phyloP scores from a whole-genome alignment of 192 early-diverging fungal genomes.

The Podila epicladia region DNA sequence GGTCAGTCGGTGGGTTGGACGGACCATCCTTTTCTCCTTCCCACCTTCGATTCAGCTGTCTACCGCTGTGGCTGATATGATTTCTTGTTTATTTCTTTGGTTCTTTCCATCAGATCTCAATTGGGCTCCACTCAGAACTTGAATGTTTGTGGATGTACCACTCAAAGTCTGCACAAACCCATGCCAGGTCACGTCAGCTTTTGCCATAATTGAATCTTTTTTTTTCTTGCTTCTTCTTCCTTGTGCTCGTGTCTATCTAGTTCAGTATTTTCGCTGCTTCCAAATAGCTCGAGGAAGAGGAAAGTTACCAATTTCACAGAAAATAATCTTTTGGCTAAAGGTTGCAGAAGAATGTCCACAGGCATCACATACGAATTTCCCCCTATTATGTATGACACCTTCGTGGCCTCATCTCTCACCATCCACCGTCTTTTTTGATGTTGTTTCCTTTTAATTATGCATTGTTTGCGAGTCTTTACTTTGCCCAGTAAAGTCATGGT shows the following conservation, averaged over 20 bases:
- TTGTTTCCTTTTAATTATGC: neutral
- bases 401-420: constrained; percentile 7
- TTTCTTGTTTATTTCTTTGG: neutral
- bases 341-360: neutral
- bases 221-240: neutral
- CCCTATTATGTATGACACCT: constrained; percentile 1
- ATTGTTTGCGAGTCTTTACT: neutral
- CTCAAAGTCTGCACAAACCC: no score
- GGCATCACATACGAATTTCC: neutral
- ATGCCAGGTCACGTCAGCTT: neutral
- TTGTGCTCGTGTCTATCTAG: neutral
- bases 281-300: no score
- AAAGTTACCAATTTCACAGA: no score
- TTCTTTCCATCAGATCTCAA: neutral
- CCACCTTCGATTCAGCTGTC: neutral
- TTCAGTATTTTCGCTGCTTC: neutral
- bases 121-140: no score
- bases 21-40: constrained; percentile 27
- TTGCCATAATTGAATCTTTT: neutral
- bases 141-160: no score
- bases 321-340: neutral
- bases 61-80: no score
- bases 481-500: neutral
- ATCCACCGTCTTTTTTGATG: neutral
- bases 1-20: constrained; percentile 3